These are phyloP conservation scores for Clonostachys solani DNA, from an alignment of 2,329 filamentous ascomycete species.

Conservation along the genomic window DNA sequence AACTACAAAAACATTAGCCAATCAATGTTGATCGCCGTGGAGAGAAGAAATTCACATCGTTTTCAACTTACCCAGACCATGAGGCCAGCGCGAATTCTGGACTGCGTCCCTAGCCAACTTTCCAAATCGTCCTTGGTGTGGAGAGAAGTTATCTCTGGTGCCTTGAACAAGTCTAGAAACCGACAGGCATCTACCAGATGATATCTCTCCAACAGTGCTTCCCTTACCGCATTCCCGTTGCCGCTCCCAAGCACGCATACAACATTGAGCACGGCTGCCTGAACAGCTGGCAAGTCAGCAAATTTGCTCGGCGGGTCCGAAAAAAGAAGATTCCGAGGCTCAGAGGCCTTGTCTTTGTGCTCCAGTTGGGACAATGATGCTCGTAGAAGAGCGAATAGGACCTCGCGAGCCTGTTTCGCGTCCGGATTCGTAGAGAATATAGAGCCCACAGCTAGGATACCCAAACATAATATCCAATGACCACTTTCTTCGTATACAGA, in stretches of 20 bases:
- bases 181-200: conserved; percentile 1
- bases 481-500: neutral
- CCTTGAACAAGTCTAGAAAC: neutral
- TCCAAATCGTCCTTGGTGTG: neutral
- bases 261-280: neutral
- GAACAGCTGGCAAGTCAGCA: neutral
- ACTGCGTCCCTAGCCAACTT: conserved; percentile 2
- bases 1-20: conserved; percentile 1
- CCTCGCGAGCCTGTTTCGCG: neutral
- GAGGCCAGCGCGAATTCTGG: conserved; percentile 4
- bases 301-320: no score
- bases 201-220: neutral
- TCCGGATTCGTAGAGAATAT: neutral
- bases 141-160: neutral
- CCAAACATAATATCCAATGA: neutral
- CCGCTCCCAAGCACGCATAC: neutral
- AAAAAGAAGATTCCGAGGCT: neutral
- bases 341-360: neutral
- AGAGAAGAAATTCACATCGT: neutral
- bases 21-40: neutral
- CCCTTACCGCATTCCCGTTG: neutral
- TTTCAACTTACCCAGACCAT: conserved; percentile 6
- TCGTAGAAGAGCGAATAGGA: neutral
- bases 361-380: neutral
- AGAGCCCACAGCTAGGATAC: neutral